Base-by-base conservation (phyloP, 2,329 filamentous ascomycete genomes). In the Calonectria hongkongensis region DNA sequence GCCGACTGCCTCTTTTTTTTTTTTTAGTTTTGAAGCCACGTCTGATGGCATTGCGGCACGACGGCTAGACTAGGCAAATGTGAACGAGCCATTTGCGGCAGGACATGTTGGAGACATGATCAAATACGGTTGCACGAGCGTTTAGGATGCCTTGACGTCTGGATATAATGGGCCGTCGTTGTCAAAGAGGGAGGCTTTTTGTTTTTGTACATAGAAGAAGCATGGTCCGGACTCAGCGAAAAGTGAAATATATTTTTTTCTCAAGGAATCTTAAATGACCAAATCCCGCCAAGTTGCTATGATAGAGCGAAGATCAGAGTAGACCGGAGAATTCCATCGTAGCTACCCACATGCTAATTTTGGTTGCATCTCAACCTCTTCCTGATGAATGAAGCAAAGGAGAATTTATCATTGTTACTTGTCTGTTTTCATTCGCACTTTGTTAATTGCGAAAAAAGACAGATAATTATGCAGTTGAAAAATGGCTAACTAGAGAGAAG, bases 141-240 rank as follows among this genome's bases (percentile, higher is more conserved):
- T 43, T 50, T 41, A 70, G 50, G 68, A 51, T 56, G 62, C 45
- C 60, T 74, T 62, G 66, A 66, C 51, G 68, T 75, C 72, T 79
- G 74, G 78, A 78, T 74, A 77, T 79, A 79, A 77, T 79, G 62
- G 36, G 68, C 73, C 66, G 76, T 71, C 67, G 75, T 73, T 73
- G 74, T 75, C n/a, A 15, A 62, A 67, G 36, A 28, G n/a, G 50
- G 51, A 39, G 33, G 45, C 18, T 41, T 72, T 25, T 60, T 60
- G 36, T 78, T 43, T 70, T 66, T 73, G 78, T 79, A 80, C 39
- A 80, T 79, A 79, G 67, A 33, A 33, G 30, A 79, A 60, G 48
- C 73, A 66, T 58, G 72, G 74, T 70, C 51, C 45, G 56, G 21
- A 66, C 68, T 70, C 27, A 70, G 71, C 54, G 62, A 73, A 67